Conservation (phyloP, 441 rosid species). For the Gossypium armourianum region DNA sequence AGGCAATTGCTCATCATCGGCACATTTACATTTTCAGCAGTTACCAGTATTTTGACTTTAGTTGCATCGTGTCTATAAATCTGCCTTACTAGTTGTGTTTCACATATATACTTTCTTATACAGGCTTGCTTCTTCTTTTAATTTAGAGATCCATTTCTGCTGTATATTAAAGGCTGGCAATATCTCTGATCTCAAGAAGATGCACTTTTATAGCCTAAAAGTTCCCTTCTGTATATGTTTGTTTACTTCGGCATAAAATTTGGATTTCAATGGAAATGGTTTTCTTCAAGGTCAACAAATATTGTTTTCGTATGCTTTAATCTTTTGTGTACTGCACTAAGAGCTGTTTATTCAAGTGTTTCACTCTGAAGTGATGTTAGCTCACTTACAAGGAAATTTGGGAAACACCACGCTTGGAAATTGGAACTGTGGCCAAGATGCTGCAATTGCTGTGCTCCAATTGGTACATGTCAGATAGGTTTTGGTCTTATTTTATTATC, state of each 20-base stretch:
- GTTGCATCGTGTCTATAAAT: constrained; percentile 25
- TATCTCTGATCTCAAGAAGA: constrained; percentile 16
- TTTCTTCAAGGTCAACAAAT: neutral
- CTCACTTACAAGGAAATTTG: neutral
- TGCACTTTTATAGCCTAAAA: constrained; percentile 15
- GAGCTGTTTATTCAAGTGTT: neutral
- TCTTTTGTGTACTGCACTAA: neutral
- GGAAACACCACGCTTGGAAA: neutral
- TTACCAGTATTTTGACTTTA: constrained; percentile 9
- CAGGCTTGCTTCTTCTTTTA: constrained; percentile 17
- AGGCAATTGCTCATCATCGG: constrained; percentile 16
- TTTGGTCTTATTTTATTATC: neutral
- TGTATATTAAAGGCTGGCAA: constrained; percentile 28
- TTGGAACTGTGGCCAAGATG: neutral
- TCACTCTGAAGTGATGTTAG: neutral
- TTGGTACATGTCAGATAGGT: neutral
- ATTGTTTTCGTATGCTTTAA: neutral
- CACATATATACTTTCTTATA: constrained; percentile 9
- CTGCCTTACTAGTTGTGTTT: constrained; percentile 16
- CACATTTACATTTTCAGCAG: constrained; percentile 6
- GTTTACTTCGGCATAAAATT: neutral
- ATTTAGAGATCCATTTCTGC: constrained; percentile 19
- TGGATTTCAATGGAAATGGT: constrained; percentile 1
- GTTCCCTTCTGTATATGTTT: neutral
- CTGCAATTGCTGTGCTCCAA: neutral